These are phyloP conservation scores for Fusarium sp. DNA, from an alignment of 2,329 filamentous ascomycete genomes.

Conservation along the genomic window DNA sequence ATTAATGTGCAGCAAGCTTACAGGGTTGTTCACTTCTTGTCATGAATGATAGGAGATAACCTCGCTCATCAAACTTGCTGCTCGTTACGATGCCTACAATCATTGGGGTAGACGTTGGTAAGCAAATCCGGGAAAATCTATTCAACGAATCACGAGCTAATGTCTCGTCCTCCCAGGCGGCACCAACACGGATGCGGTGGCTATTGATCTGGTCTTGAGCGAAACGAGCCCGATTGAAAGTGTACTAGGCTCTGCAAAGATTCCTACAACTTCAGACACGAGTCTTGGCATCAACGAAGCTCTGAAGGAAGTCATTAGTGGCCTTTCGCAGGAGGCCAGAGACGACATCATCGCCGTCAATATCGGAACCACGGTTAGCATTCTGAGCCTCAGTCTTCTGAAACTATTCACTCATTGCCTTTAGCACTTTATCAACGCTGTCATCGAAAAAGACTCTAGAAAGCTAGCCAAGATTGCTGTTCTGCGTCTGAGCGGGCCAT, in stretches of 20 bases:
- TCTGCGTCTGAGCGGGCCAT: constrained; percentile 56
- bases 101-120: no score
- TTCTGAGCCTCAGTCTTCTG: rapidly evolving
- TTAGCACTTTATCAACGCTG: constrained; percentile 59
- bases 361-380: constrained; percentile 13
- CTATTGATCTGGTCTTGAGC: constrained; percentile 8
- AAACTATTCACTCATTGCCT: neutral
- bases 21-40: neutral
- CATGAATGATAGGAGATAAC: neutral
- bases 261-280: constrained; percentile 2
- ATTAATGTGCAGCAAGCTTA: neutral
- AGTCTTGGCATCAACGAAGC: constrained; percentile 2
- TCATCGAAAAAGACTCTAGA: constrained; percentile 56
- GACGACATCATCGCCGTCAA: constrained; percentile 13
- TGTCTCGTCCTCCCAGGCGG: neutral
- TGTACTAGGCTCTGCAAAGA: constrained; percentile 8
- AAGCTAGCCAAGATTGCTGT: constrained; percentile 57
- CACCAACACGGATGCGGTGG: constrained; percentile 18
- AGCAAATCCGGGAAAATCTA: no score
- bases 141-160: neutral
- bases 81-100: no score
- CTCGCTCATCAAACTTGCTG: neutral
- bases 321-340: neutral
- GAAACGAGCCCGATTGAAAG: neutral
- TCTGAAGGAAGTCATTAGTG: neutral